These are phyloP conservation scores for Chrysochromulina tobinii DNA, from an alignment of 78 protist species.

Conservation along the genomic window DNA sequence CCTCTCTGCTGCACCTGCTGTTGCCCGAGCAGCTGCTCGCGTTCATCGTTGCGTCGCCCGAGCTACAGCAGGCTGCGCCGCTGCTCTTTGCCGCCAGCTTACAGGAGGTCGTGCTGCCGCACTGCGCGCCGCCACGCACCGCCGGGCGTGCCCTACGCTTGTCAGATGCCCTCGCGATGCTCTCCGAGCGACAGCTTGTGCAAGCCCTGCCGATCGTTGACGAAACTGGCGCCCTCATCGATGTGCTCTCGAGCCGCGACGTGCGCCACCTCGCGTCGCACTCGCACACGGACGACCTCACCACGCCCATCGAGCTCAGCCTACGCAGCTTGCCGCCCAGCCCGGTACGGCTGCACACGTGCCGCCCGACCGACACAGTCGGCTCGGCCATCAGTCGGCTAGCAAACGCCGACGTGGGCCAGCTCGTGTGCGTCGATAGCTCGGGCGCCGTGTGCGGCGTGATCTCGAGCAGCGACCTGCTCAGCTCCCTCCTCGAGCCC, in stretches of 20 bases:
- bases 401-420: neutral
- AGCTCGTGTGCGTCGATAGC: neutral
- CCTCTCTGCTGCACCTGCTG: slow-evolving; percentile 4
- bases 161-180: neutral
- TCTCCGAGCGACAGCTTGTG: neutral
- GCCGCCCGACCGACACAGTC: neutral
- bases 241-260: neutral
- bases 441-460: neutral
- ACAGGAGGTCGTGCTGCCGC: neutral
- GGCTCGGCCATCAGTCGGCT: neutral
- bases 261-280: neutral
- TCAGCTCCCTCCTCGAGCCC: neutral
- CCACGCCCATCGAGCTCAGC: neutral
- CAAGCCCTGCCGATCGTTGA: neutral
- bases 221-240: neutral
- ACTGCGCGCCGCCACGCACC: neutral
- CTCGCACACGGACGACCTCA: neutral
- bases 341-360: neutral
- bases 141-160: neutral
- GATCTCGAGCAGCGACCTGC: neutral
- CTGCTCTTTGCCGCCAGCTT: neutral
- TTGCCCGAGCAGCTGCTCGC: slow-evolving; percentile 9
- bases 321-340: neutral
- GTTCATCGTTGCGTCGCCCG: neutral
- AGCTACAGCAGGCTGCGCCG: neutral